A percentile compares a stretch with the other conserved stretches of the same genome.
Conservation (phyloP, 2,329 filamentous ascomycete species). For the Neopestalotiopsis rosae region DNA sequence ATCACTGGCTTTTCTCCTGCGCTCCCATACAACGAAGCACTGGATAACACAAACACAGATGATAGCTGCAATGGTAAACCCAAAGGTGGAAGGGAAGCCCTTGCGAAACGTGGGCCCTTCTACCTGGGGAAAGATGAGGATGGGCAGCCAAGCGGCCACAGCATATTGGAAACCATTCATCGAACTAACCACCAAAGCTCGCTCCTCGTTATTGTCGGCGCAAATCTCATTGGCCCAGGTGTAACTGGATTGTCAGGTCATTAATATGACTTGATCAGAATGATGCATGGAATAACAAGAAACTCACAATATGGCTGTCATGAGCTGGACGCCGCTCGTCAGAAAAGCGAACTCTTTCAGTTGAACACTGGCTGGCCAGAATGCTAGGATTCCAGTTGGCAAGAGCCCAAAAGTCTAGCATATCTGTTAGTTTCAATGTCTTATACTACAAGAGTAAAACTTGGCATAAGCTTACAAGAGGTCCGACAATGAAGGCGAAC, state of each 20-base stretch:
- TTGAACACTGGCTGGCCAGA: slow-evolving; percentile 14
- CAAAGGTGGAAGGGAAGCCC: slow-evolving; percentile 15
- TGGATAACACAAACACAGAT: slow-evolving; percentile 4
- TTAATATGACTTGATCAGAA: not conserved
- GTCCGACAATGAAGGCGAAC: slow-evolving; percentile 11
- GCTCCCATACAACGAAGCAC: not conserved
- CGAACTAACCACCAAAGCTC: slow-evolving; percentile 10
- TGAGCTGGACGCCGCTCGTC: slow-evolving; percentile 8
- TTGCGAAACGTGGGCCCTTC: slow-evolving; percentile 12
- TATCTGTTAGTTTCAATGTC: not conserved
- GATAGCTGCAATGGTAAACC: slow-evolving; percentile 15
- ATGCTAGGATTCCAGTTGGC: slow-evolving; percentile 11
- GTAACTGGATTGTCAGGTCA: not conserved
- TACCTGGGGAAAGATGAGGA: slow-evolving; percentile 16
- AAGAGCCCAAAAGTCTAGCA: not conserved
- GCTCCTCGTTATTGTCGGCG: slow-evolving; percentile 19
- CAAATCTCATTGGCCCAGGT: slow-evolving; percentile 19
- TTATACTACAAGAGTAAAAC: not conserved
- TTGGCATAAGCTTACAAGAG: slow-evolving; percentile 8
- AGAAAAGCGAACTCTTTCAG: slow-evolving; percentile 14
- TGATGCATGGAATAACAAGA: not conserved
- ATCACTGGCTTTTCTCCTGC: not conserved
- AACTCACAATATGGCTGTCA: slow-evolving; percentile 19
- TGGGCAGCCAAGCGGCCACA: slow-evolving; percentile 17
- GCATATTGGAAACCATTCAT: slow-evolving; percentile 19